Evolutionary conservation across 176 grass and related monocot species (phyloP).

Genomic region (Urochloa ruziziensis): DNA sequence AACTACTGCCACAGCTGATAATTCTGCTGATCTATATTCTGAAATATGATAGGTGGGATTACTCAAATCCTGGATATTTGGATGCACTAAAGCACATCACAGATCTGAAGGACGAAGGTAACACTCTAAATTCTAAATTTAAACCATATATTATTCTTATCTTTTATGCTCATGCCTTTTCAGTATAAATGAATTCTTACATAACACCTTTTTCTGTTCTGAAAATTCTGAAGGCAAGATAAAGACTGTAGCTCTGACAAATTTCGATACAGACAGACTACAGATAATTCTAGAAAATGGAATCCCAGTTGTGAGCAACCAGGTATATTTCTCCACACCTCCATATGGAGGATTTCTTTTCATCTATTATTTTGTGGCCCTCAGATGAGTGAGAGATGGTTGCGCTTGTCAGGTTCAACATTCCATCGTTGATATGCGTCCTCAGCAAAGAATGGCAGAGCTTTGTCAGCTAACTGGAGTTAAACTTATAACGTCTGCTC

Average conservation of each 20-base stretch:
- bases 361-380: neutral
- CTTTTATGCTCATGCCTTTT: neutral
- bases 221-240: conserved; percentile 66
- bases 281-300: conserved; percentile 93
- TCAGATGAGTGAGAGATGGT: neutral
- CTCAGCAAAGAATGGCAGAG: conserved; percentile 82
- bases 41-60: conserved; percentile 94
- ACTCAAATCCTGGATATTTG: conserved; percentile 89
- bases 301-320: conserved; percentile 91
- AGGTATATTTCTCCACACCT: conserved; percentile 45
- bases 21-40: neutral
- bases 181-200: neutral
- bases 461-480: conserved; percentile 88
- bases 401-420: conserved; percentile 74
- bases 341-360: neutral
- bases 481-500: conserved; percentile 83
- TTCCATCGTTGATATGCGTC: conserved; percentile 90
- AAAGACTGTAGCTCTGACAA: conserved; percentile 73
- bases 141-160: neutral
- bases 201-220: conserved; percentile 16
- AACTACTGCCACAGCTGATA: neutral
- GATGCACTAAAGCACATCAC: conserved; percentile 90
- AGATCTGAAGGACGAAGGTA: conserved; percentile 95
- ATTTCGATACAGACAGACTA: conserved; percentile 71
- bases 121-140: conserved; percentile 3